A percentile compares a stretch with the other conserved stretches of the same genome.
Evolutionary conservation across 2,329 filamentous ascomycete species (phyloP).

Genomic region (Clonostachys rhizophaga): DNA sequence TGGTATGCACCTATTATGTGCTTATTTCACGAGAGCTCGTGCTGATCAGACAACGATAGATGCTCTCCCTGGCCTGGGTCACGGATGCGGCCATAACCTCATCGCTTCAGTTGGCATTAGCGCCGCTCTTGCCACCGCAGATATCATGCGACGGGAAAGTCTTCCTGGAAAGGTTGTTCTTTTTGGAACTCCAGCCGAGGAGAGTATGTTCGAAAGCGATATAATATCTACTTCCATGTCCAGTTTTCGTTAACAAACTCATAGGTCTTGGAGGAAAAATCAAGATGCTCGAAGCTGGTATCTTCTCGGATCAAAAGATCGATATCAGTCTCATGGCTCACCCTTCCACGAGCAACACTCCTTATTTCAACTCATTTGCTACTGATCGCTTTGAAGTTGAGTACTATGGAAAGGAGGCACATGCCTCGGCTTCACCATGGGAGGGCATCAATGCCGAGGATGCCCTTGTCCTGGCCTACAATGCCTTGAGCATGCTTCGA

Average conservation of each 20-base stretch:
- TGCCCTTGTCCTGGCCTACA: slow-evolving; percentile 34
- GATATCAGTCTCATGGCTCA: slow-evolving; percentile 4
- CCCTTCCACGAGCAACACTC: neutral
- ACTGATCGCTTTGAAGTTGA: slow-evolving; percentile 8
- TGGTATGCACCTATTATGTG: slow-evolving; percentile 6
- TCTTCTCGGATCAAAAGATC: slow-evolving; percentile 17
- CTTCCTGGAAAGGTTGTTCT: slow-evolving; percentile 25
- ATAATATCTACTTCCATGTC: too few relatives aligned
- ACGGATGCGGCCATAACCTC: slow-evolving; percentile 25
- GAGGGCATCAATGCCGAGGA: slow-evolving; percentile 46
- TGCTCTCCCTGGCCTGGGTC: slow-evolving; percentile 25
- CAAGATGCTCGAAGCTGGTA: slow-evolving; percentile 24
- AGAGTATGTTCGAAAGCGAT: slow-evolving; percentile 6
- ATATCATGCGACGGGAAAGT: slow-evolving; percentile 16
- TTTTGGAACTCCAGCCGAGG: slow-evolving; percentile 33
- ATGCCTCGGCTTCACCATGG: slow-evolving; percentile 43
- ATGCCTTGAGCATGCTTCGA: slow-evolving; percentile 35
- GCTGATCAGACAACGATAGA: slow-evolving; percentile 9
- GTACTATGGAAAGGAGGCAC: slow-evolving; percentile 37
- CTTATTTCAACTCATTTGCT: slow-evolving; percentile 6
- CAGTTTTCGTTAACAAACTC: neutral
- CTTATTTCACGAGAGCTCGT: neutral
- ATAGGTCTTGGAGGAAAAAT: slow-evolving; percentile 33
- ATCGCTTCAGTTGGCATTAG: slow-evolving; percentile 21
- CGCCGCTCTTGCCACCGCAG: slow-evolving; percentile 20